Evolutionary conservation across 352 stramenopile species (phyloP), one percentile per base, ranked within the genome.

Genomic region (Pythium dissimile): DNA sequence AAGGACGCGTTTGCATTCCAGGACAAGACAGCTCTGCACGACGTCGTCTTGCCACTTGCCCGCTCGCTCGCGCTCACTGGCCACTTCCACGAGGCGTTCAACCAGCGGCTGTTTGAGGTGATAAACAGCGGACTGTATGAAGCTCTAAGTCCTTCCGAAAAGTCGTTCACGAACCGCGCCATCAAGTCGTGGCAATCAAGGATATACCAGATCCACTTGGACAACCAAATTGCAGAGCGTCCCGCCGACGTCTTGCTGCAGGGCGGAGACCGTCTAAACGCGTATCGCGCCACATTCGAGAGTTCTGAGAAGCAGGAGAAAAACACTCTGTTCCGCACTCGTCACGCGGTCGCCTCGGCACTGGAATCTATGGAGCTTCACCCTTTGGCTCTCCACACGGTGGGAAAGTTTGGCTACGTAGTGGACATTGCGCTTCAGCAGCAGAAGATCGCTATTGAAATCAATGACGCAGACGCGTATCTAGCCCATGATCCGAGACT

Each of bases 201-300:
- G 59, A 56, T 88, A 59, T 89, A 86, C 43, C 76, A 88, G 45
- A 58, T 88, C 50, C 76, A 91, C 50, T 23, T 91, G 24, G 78
- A 91, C 38, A 86, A 79, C 27, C 37, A 67, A 26, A 49, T 86
- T 1, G 58, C 70, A 2, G 41, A 54, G 6, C 73, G 76, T 46
- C 10, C 49, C 7, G 41, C 48, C 2, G 62, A 81, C 27, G 76
- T 82, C 20, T 56, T 67, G n/a, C 54, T 88, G 34, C 46, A 62
- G 5, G 44, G 53, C 0, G 32, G 46, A 13, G 20, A 48, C 4
- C 37, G 77, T 15, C 32, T 64, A n/a, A 34, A 69, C 9, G 68
- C 81, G 42, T 87, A 69, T 54, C 72, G 71, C 30, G 48, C 59
- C 4, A 38, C 73, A 8, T 91, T 91, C 60, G 58, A 59, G n/a